Percentiles rank a stretch among this genome's conserved stretches.
These are phyloP conservation scores for Beauveria sp. DNA, from an alignment of 2,329 filamentous ascomycete genomes.

Conservation along the genomic window DNA sequence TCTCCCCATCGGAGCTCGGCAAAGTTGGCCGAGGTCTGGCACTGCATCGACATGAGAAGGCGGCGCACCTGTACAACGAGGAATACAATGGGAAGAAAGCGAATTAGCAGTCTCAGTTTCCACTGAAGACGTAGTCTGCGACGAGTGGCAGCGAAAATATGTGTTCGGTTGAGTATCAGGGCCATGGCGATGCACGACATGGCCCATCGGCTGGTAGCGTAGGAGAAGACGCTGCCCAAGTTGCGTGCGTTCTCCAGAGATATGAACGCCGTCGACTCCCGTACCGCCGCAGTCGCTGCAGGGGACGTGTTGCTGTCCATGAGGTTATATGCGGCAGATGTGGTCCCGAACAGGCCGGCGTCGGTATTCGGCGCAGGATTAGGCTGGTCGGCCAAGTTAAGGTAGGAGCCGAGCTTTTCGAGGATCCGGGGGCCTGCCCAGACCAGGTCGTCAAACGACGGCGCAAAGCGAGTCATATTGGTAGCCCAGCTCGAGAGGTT, in stretches of 20 bases:
- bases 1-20: slow-evolving; percentile 62
- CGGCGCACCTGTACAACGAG: slow-evolving; percentile 60
- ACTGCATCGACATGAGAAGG: slow-evolving; percentile 79
- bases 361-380: slow-evolving; percentile 43
- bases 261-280: slow-evolving; percentile 32
- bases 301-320: slow-evolving; percentile 17
- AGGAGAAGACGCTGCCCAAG: slow-evolving; percentile 80
- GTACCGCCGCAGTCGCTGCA: neutral
- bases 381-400: slow-evolving; percentile 50
- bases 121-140: slow-evolving; percentile 70
- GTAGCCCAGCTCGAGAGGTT: slow-evolving; percentile 51
- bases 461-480: slow-evolving; percentile 52
- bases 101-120: slow-evolving; percentile 61
- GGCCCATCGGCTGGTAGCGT: slow-evolving; percentile 88
- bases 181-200: slow-evolving; percentile 80
- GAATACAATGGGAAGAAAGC: slow-evolving; percentile 62
- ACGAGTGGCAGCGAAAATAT: slow-evolving; percentile 86
- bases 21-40: slow-evolving; percentile 76
- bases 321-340: slow-evolving; percentile 22
- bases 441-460: slow-evolving; percentile 61
- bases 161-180: slow-evolving; percentile 80
- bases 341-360: slow-evolving; percentile 14
- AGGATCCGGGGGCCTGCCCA: slow-evolving; percentile 61
- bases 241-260: slow-evolving; percentile 57
- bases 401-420: slow-evolving; percentile 58